Conservation (phyloP, 441 rosid species). For the Omphalea diandra region DNA sequence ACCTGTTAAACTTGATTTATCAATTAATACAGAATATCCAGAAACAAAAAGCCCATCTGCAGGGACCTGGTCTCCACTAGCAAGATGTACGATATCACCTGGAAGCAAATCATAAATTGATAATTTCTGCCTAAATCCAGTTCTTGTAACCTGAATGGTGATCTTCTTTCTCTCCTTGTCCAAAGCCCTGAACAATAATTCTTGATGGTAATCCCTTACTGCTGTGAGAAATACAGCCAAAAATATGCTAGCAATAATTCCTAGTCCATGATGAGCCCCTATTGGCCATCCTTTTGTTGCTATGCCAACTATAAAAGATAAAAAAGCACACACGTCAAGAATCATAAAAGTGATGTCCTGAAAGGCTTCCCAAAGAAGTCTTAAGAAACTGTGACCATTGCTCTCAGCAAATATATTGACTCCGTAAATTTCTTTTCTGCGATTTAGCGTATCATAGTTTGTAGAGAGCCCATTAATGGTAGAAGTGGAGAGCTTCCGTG, state of each 20-base stretch:
- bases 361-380: conserved; percentile 49
- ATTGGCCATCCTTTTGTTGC: conserved; percentile 43
- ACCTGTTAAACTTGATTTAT: conserved; percentile 54
- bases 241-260: conserved; percentile 44
- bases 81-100: conserved; percentile 50
- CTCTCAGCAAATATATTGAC: conserved; percentile 76
- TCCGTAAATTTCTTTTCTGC: conserved; percentile 66
- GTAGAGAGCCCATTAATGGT: conserved; percentile 48
- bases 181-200: conserved; percentile 36
- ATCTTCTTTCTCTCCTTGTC: conserved; percentile 42
- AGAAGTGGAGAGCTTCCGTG: conserved; percentile 63
- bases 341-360: conserved; percentile 50
- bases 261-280: conserved; percentile 56
- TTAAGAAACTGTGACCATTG: conserved; percentile 56
- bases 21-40: conserved; percentile 48
- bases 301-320: conserved; percentile 44
- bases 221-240: conserved; percentile 45
- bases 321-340: conserved; percentile 41
- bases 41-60: conserved; percentile 54
- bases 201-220: conserved; percentile 41
- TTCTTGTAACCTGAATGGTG: conserved; percentile 40
- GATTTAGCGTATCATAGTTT: conserved; percentile 32
- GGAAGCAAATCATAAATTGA: conserved; percentile 46
- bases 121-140: conserved; percentile 34
- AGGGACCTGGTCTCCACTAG: conserved; percentile 57